phyloP scores from a whole-genome alignment of 495 filamentous ascomycete genomes.

The Bacidia gigantensis region DNA sequence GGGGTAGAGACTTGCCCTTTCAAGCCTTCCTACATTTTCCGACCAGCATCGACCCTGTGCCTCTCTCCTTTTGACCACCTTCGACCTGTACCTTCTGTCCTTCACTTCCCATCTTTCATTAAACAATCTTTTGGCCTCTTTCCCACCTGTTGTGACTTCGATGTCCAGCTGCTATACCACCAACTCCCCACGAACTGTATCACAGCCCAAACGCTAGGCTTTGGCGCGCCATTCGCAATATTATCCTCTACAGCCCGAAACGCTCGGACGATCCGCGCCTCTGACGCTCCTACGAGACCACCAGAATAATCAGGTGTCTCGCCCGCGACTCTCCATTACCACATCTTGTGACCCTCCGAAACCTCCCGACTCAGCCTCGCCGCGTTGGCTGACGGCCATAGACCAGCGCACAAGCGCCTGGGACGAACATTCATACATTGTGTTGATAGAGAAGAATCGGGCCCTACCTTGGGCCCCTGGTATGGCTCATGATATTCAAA shows the following conservation, averaged over 20 bases:
- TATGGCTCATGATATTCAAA: slow-evolving; percentile 17
- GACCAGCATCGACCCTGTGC: too few relatives aligned
- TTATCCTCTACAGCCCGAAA: background rate
- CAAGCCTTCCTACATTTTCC: too few relatives aligned
- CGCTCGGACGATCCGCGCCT: background rate
- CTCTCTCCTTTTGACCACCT: too few relatives aligned
- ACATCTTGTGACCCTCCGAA: background rate
- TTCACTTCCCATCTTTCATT: too few relatives aligned
- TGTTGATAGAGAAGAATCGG: background rate
- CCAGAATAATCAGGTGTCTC: background rate
- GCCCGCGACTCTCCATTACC: background rate
- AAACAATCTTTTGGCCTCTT: too few relatives aligned
- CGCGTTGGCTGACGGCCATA: too few relatives aligned
- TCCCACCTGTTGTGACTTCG: too few relatives aligned
- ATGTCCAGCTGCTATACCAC: too few relatives aligned
- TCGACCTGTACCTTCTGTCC: too few relatives aligned
- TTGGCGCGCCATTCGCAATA: background rate
- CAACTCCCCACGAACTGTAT: too few relatives aligned
- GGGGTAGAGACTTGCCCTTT: too few relatives aligned
- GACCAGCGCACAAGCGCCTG: background rate
- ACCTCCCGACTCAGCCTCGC: slow-evolving; percentile 1
- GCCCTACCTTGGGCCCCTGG: background rate
- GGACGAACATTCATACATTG: background rate
- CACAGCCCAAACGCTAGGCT: too few relatives aligned
- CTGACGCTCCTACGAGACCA: background rate